Evolutionary conservation across 352 stramenopile species (phyloP), one percentile per base, ranked within the genome.

Genomic region (Halophytophthora polymorphica): DNA sequence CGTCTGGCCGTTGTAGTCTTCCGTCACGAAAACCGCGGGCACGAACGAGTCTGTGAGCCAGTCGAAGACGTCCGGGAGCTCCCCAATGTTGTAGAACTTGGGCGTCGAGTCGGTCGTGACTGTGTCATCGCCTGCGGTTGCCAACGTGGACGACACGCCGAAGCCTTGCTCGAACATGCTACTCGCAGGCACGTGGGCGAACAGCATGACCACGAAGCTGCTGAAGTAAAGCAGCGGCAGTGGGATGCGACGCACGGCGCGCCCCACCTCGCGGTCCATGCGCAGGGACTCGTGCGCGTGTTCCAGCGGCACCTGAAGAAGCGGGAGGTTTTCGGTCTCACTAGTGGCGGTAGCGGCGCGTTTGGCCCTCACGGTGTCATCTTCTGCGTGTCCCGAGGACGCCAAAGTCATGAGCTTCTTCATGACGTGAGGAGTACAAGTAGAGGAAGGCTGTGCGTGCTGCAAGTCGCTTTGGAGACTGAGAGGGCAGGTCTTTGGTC

Each of bases 1-100:
- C 4, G 37, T n/a, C 8, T 71, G 45, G 28, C 58, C 68, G 50
- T 82, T 84, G 65, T 82, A 82, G 50, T 77, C 68, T 6, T 64
- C 48, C 2, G 70, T 81, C 7, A 84, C 53, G 43, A 84, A 84
- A 23, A 76, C 58, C 4, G 50, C 50, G 1, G 68, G 73, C 25
- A 71, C 62, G 22, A 84, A 66, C 18, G 70, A 64, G 21, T 74
- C 40, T 19, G 53, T 62, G 25, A 84, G 41, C 70, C 73, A 84
- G 23, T 71, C 56, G 47, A 80, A 84, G 3, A 63, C 62, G 33
- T 84, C 71, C 3, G 33, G 41, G 46, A 68, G 50, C 6, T 52
- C 53, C 21, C 57, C 47, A 19, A 84, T 73, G 53, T 80, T 82
- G 31, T 41, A 38, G 36, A 80, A 80, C 33, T 84, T 82, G 33